A percentile compares a stretch with the other conserved stretches of the same genome.
These are phyloP conservation scores for Cinnamomum chago DNA, from an alignment of 164 flowering plant species.

Conservation along the genomic window DNA sequence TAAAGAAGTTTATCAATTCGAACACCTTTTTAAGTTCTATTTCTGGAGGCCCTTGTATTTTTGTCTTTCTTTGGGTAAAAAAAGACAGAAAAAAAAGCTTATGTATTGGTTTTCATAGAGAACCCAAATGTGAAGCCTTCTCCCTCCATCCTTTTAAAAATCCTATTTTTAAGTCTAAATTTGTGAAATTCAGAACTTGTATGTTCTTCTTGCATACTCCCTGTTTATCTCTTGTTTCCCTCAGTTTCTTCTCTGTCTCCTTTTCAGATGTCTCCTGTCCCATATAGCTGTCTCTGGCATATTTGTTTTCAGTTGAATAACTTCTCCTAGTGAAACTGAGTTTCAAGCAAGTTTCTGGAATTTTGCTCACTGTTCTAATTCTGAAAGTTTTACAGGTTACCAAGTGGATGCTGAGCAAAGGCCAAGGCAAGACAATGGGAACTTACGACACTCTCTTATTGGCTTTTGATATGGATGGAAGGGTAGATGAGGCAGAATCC, in stretches of 20 bases:
- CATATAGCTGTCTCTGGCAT: neutral
- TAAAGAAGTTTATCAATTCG: too few relatives aligned
- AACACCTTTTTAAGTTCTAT: too few relatives aligned
- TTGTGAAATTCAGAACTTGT: too few relatives aligned
- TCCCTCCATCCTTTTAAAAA: too few relatives aligned
- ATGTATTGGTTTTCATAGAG: too few relatives aligned
- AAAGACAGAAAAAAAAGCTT: too few relatives aligned
- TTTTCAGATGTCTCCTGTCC: neutral
- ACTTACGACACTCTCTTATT: conserved; percentile 84
- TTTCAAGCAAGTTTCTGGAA: neutral
- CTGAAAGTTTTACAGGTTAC: conserved; percentile 45
- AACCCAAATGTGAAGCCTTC: too few relatives aligned
- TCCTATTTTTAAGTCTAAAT: too few relatives aligned
- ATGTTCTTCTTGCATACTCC: neutral
- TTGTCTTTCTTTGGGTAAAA: too few relatives aligned
- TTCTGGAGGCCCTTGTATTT: too few relatives aligned
- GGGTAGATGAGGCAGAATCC: conserved; percentile 89
- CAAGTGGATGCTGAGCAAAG: conserved; percentile 98
- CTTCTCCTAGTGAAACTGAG: neutral
- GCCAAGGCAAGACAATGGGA: conserved; percentile 92
- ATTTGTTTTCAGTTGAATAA: neutral
- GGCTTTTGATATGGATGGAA: conserved; percentile 85
- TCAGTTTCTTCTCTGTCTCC: neutral
- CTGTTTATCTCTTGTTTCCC: neutral
- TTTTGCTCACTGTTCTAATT: neutral